Evolutionary conservation across 2,329 filamentous ascomycete genomes (phyloP).

Genomic region (Penicillium psychrosexuale): DNA sequence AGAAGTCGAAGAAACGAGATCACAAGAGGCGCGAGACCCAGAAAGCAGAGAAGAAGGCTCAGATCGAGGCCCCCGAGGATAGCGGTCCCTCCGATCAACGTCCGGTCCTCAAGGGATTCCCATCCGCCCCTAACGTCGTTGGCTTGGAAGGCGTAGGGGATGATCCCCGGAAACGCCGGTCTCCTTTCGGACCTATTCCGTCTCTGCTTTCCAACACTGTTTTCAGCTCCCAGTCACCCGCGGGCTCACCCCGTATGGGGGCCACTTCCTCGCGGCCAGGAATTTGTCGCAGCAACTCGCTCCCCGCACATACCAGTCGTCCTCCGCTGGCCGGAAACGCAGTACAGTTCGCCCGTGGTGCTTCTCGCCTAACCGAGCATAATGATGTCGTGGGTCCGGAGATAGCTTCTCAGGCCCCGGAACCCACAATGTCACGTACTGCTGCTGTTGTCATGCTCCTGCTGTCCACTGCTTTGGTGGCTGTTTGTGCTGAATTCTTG

Average conservation of each 20-base stretch:
- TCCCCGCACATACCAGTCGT: constrained; percentile 28
- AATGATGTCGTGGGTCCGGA: constrained; percentile 14
- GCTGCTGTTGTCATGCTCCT: constrained; percentile 56
- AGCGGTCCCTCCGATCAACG: neutral
- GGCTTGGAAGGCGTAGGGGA: constrained; percentile 11
- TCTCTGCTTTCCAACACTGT: constrained; percentile 37
- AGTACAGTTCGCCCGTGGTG: constrained; percentile 35
- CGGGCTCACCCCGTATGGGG: constrained; percentile 11
- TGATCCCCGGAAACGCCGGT: constrained; percentile 23
- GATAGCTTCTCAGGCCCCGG: constrained; percentile 12
- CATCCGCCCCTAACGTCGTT: constrained; percentile 13
- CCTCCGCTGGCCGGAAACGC: constrained; percentile 31
- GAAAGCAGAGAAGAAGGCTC: constrained; percentile 17
- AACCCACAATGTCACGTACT: constrained; percentile 53
- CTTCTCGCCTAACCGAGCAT: constrained; percentile 26
- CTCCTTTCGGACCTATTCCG: constrained; percentile 33
- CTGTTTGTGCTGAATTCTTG: constrained; percentile 67
- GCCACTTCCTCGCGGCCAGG: constrained; percentile 14
- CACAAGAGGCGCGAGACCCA: constrained; percentile 20
- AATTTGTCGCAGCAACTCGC: constrained; percentile 32
- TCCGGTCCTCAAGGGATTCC: constrained; percentile 17
- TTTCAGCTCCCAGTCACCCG: constrained; percentile 25
- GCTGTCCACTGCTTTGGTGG: constrained; percentile 56
- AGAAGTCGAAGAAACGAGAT: constrained; percentile 23
- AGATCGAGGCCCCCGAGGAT: neutral